These are phyloP conservation scores for Asterochloris erici DNA, from an alignment of 139 green algal species.

Conservation along the genomic window DNA sequence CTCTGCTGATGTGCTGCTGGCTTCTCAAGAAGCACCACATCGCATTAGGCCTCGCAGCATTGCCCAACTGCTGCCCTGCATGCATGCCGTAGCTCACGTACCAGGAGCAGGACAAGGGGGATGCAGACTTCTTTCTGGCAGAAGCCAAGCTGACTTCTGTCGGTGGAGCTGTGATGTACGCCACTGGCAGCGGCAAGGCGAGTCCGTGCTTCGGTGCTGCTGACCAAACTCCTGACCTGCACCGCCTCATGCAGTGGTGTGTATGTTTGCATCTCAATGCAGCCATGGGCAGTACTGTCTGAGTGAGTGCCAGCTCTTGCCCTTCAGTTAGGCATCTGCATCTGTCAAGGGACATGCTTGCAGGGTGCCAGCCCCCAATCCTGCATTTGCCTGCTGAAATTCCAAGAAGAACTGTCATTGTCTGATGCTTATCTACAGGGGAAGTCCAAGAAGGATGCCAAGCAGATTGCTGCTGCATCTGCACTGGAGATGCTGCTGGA, in stretches of 20 bases:
- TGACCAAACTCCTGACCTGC: neutral
- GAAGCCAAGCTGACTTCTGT: conserved; percentile 28
- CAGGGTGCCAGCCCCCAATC: neutral
- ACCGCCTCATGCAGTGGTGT: neutral
- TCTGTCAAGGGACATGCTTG: neutral
- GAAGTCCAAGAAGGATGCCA: conserved; percentile 57
- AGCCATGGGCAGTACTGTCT: neutral
- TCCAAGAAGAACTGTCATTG: neutral
- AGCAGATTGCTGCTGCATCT: conserved; percentile 53
- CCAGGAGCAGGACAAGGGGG: conserved; percentile 30
- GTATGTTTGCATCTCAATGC: neutral
- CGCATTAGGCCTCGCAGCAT: too few relatives aligned
- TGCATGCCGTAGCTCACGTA: conserved; percentile 30
- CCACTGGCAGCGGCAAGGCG: conserved; percentile 19
- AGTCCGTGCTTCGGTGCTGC: neutral
- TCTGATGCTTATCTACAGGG: conserved; percentile 30
- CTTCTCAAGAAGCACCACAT: too few relatives aligned
- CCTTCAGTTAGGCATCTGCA: neutral
- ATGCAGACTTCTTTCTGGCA: conserved; percentile 3
- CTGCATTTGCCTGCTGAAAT: too few relatives aligned
- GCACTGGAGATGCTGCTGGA: conserved; percentile 50
- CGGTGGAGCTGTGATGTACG: conserved; percentile 12
- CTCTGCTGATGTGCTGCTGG: too few relatives aligned
- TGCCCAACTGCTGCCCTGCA: neutral
- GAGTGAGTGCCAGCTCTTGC: too few relatives aligned